A percentile compares a stretch with the other conserved stretches of the same genome.
Conservation (phyloP, 2,329 filamentous ascomycete genomes). For the Zopfia rhizophila region DNA sequence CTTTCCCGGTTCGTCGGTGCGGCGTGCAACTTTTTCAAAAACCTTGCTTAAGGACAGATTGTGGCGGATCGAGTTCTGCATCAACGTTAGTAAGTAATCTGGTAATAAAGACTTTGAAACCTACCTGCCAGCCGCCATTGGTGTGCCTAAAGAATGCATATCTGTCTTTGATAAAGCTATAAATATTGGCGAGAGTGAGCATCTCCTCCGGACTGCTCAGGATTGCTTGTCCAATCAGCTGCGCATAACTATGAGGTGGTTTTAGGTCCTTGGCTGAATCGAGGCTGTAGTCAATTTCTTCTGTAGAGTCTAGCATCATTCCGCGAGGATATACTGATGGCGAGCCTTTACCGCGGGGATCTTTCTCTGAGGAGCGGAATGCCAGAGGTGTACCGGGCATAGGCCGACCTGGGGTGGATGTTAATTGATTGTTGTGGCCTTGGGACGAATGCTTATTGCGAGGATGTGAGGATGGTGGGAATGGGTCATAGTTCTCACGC, state of each 20-base stretch:
- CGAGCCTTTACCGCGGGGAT: constrained; percentile 55
- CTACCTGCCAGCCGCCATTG: constrained; percentile 89
- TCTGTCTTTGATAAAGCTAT: constrained; percentile 88
- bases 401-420: constrained; percentile 47
- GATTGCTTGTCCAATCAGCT: constrained; percentile 97
- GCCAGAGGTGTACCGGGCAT: constrained; percentile 46
- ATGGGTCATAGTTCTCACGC: constrained; percentile 49
- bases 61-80: constrained; percentile 92
- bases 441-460: constrained; percentile 45
- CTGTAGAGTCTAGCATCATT: constrained; percentile 63
- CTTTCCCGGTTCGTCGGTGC: constrained; percentile 95
- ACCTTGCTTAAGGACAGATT: constrained; percentile 95
- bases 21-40: constrained; percentile 91
- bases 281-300: constrained; percentile 77
- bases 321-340: constrained; percentile 61
- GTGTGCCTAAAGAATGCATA: constrained; percentile 94
- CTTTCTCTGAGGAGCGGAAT: constrained; percentile 47
- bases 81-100: constrained; percentile 11
- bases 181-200: constrained; percentile 90
- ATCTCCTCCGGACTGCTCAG: constrained; percentile 87
- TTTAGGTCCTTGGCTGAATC: constrained; percentile 92
- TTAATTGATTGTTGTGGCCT: constrained; percentile 44
- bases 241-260: constrained; percentile 94
- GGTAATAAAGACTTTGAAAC: constrained; percentile 39
- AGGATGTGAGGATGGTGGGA: constrained; percentile 49